Percentiles rank a stretch among this genome's conserved stretches.
phyloP scores from a whole-genome alignment of 768 basidiomycete genomes.

The Trametes cingulata region DNA sequence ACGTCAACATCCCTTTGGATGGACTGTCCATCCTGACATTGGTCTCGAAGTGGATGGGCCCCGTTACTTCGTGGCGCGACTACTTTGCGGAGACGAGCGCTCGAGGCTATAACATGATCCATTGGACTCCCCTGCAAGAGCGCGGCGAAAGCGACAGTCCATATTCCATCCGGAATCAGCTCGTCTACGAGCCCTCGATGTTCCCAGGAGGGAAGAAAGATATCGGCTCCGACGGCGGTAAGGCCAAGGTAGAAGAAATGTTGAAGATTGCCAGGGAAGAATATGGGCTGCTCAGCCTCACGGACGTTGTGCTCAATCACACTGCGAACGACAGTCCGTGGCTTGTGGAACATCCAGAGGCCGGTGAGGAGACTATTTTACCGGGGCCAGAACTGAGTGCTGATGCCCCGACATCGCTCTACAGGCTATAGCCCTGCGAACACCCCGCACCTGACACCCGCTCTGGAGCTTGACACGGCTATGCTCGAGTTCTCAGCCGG shows the following conservation, averaged over 20 bases:
- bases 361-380: constrained; percentile 52
- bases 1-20: constrained; percentile 78
- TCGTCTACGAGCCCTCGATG: constrained; percentile 76
- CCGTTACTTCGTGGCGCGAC: constrained; percentile 70
- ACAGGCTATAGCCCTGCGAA: constrained; percentile 88
- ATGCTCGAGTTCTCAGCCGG: constrained; percentile 78
- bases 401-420: neutral
- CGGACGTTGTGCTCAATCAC: constrained; percentile 97
- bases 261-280: constrained; percentile 75
- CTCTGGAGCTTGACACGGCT: constrained; percentile 87
- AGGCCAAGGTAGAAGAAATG: constrained; percentile 58
- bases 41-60: constrained; percentile 99
- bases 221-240: constrained; percentile 49
- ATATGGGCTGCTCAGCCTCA: constrained; percentile 86
- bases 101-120: constrained; percentile 97
- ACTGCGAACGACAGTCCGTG: constrained; percentile 93
- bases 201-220: constrained; percentile 44
- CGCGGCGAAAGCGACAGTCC: constrained; percentile 89
- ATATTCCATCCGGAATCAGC: constrained; percentile 90
- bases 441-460: constrained; percentile 89
- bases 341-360: constrained; percentile 93
- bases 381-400: neutral
- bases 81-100: constrained; percentile 83
- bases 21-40: constrained; percentile 87
- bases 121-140: constrained; percentile 94